Evolutionary conservation across 1,284 basidiomycete genomes (phyloP).

Genomic region (Sporisorium iseilematis-ciliati): DNA sequence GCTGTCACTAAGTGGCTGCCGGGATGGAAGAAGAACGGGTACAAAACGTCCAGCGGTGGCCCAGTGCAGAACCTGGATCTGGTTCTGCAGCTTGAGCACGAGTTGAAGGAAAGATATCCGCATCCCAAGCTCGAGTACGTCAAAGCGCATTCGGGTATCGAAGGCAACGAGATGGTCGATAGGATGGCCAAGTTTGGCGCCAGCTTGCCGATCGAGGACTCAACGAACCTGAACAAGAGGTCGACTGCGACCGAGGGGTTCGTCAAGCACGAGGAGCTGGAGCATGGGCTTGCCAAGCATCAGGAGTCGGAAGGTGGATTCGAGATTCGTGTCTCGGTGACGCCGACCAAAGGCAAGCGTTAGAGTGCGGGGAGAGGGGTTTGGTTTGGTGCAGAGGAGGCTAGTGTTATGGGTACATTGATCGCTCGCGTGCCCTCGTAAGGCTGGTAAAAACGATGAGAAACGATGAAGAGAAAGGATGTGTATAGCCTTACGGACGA

Average conservation of each 20-base stretch:
- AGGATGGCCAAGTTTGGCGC: constrained; percentile 52
- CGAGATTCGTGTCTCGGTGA: constrained; percentile 2
- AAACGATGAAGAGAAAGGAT: no score
- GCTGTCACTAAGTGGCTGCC: constrained; percentile 76
- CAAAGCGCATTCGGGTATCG: constrained; percentile 78
- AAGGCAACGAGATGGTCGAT: constrained; percentile 85
- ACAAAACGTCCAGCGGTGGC: constrained; percentile 72
- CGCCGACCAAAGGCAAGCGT: background rate
- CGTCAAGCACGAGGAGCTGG: no score
- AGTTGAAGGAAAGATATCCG: constrained; percentile 16
- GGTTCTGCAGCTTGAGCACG: constrained; percentile 74
- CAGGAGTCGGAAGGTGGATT: background rate
- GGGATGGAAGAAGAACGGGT: constrained; percentile 75
- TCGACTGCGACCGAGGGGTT: background rate
- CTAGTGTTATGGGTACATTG: no score
- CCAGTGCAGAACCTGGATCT: constrained; percentile 78
- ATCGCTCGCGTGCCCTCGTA: no score
- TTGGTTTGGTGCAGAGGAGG: no score
- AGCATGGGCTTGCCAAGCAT: constrained; percentile 1
- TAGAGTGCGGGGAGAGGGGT: no score
- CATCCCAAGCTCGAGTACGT: constrained; percentile 75
- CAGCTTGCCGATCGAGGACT: constrained; percentile 9
- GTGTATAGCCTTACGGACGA: no score
- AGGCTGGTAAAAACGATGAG: no score
- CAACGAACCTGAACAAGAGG: background rate